These are phyloP conservation scores for Pythium myriotylum DNA, from an alignment of 352 stramenopile species.

Conservation along the genomic window DNA sequence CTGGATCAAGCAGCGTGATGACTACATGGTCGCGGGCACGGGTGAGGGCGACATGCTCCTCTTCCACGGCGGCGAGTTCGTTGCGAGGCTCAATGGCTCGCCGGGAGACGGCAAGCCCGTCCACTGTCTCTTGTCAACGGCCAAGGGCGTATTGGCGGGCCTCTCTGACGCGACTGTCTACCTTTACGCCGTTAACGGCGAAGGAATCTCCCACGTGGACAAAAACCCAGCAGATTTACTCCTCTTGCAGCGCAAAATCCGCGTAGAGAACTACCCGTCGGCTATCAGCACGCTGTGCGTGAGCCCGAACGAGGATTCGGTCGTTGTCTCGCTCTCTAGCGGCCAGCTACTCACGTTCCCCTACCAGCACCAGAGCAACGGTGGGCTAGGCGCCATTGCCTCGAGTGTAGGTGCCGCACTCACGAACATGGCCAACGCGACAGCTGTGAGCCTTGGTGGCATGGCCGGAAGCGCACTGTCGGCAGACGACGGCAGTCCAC, in stretches of 20 bases:
- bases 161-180: slow-evolving; percentile 68
- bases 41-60: slow-evolving; percentile 83
- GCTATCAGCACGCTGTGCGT: slow-evolving; percentile 60
- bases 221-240: slow-evolving; percentile 43
- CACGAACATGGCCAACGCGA: slow-evolving; percentile 18
- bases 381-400: slow-evolving; percentile 6
- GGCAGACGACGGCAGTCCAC: slow-evolving; percentile 18
- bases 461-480: neutral
- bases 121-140: slow-evolving; percentile 60
- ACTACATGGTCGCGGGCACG: slow-evolving; percentile 88
- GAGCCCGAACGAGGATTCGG: slow-evolving; percentile 73
- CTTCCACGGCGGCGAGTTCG: slow-evolving; percentile 81
- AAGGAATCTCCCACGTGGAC: slow-evolving; percentile 32
- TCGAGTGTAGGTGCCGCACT: slow-evolving; percentile 23
- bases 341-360: slow-evolving; percentile 74
- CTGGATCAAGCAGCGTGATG: slow-evolving; percentile 91
- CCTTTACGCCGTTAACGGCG: slow-evolving; percentile 65
- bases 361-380: slow-evolving; percentile 53
- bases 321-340: slow-evolving; percentile 67
- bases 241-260: slow-evolving; percentile 60
- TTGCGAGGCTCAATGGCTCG: slow-evolving; percentile 55
- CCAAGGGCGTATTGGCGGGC: slow-evolving; percentile 81
- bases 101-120: slow-evolving; percentile 55
- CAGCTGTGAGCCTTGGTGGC: slow-evolving; percentile 23
- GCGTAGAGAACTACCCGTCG: slow-evolving; percentile 50